Conservation (phyloP, 1,284 basidiomycete species). For the Moesziomyces aphidis region DNA sequence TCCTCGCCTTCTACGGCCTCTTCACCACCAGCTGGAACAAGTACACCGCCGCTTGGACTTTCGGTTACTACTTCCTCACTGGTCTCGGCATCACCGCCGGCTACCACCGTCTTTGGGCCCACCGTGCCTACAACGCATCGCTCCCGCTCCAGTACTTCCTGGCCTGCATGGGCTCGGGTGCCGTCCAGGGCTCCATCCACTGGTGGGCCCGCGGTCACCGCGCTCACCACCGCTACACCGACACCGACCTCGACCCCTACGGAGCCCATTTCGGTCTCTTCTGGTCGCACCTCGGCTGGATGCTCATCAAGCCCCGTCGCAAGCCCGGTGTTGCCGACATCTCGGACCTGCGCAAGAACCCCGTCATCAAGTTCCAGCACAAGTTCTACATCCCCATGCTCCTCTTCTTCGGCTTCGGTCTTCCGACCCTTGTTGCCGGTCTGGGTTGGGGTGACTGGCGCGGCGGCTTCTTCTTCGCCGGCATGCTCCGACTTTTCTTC, state of each 20-base stretch:
- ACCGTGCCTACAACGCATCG: slow-evolving; percentile 63
- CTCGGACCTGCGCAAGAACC: slow-evolving; percentile 64
- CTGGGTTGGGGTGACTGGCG: slow-evolving; percentile 67
- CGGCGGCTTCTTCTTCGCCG: slow-evolving; percentile 67
- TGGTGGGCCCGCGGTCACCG: slow-evolving; percentile 68
- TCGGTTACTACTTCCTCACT: slow-evolving; percentile 65
- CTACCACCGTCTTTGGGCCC: slow-evolving; percentile 67
- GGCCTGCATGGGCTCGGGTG: slow-evolving; percentile 64
- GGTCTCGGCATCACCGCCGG: slow-evolving; percentile 66
- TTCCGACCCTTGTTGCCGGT: slow-evolving; percentile 66
- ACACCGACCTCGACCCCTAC: slow-evolving; percentile 67
- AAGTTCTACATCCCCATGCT: slow-evolving; percentile 66
- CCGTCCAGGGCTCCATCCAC: slow-evolving; percentile 66
- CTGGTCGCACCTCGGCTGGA: slow-evolving; percentile 67
- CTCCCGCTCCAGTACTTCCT: slow-evolving; percentile 60
- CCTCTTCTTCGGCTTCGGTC: slow-evolving; percentile 62
- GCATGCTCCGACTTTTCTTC: slow-evolving; percentile 62
- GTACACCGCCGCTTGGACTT: slow-evolving; percentile 54
- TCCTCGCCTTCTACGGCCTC: slow-evolving; percentile 61
- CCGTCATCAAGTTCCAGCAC: slow-evolving; percentile 67
- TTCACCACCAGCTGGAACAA: slow-evolving; percentile 54
- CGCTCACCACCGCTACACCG: slow-evolving; percentile 68
- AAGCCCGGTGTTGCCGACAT: slow-evolving; percentile 67
- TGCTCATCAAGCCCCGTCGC: slow-evolving; percentile 66
- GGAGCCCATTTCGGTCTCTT: slow-evolving; percentile 66